Base-by-base conservation (phyloP, 192 early-diverging fungal species). In the Spizellomyces sp. region DNA sequence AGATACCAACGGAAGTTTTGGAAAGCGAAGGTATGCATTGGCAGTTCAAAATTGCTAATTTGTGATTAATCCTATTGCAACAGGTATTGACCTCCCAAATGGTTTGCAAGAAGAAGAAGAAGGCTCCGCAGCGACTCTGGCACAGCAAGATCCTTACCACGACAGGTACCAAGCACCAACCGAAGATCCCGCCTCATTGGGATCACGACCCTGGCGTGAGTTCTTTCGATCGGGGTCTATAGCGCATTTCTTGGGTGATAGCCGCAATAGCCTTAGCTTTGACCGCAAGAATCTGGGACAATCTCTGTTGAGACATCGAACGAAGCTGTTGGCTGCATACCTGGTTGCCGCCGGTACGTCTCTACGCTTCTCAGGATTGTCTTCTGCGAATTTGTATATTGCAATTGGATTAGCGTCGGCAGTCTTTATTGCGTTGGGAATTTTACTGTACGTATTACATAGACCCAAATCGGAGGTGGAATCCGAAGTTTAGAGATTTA, bases 1-100 rank as follows among this genome's bases (percentile, higher is more conserved):
- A 77, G 9, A 73, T 77, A 43, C 66, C 70, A 14, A 36, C 36
- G 19, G 48, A 64, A 52, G 54, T 69, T 15, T 17, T 71, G 47
- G 27, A 68, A 58, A 47, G 42, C 63, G 63, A 41, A 41, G 63
- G 63, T 64, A 36, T 45, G 12, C 10, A 14, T 14, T 43, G 10
- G 50, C 50, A 19, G 12, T 2, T 12, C 14, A 54, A 19, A 12
- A 19, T 19, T n/a, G 50, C 50, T 54, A 54, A 19, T 1, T 54
- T 54, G 4, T n/a, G 14, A 54, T 19, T n/a, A 54, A 19, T 12
- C 17, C 17, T 54, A 54, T 54, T n/a, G 50, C 14, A n/a, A 54
- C 17, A 54, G 50, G 50, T 19, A 54, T 54, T 4, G 50, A 54
- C 14, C 14, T 19, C 12, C 14, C 12, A 54, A 19, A 12, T 54